Conservation (phyloP, 306 rosid species). For the Vicia faba region DNA sequence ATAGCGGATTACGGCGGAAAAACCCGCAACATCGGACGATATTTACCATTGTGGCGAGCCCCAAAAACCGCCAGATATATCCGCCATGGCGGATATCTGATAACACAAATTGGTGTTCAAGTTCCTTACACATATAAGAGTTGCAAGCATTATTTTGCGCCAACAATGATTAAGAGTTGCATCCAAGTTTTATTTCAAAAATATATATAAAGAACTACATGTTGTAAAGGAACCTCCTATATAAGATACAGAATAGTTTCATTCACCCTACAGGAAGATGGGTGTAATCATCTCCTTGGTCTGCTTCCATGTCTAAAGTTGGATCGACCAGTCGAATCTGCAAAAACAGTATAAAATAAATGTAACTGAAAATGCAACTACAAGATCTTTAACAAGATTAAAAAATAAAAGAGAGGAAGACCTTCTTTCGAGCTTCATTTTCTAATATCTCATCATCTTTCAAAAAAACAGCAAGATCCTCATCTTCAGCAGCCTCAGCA, state of each 20-base stretch:
- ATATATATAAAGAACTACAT: neutral
- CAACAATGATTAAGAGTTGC: constrained; percentile 5
- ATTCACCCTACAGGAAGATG: constrained; percentile 89
- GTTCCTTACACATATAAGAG: neutral
- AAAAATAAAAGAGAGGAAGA: constrained; percentile 35
- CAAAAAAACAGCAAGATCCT: constrained; percentile 88
- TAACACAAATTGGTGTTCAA: neutral
- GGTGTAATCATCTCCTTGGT: constrained; percentile 92
- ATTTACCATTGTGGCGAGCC: too few species aligned
- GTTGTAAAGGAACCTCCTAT: constrained; percentile 27
- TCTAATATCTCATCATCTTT: constrained; percentile 92
- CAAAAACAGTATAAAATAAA: constrained; percentile 30
- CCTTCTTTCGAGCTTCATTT: constrained; percentile 82
- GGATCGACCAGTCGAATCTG: constrained; percentile 94
- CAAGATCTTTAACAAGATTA: constrained; percentile 25
- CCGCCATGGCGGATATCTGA: too few species aligned
- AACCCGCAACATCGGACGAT: too few species aligned
- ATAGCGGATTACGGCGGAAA: too few species aligned
- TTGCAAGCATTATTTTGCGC: constrained; percentile 4
- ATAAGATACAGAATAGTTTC: constrained; percentile 40
- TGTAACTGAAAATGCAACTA: constrained; percentile 33
- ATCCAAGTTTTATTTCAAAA: constrained; percentile 7
- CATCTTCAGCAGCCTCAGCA: constrained; percentile 99
- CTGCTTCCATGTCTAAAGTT: constrained; percentile 97
- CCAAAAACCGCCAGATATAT: too few species aligned